Evolutionary conservation across 768 basidiomycete species (phyloP).

Genomic region (Mycena leptocephala): DNA sequence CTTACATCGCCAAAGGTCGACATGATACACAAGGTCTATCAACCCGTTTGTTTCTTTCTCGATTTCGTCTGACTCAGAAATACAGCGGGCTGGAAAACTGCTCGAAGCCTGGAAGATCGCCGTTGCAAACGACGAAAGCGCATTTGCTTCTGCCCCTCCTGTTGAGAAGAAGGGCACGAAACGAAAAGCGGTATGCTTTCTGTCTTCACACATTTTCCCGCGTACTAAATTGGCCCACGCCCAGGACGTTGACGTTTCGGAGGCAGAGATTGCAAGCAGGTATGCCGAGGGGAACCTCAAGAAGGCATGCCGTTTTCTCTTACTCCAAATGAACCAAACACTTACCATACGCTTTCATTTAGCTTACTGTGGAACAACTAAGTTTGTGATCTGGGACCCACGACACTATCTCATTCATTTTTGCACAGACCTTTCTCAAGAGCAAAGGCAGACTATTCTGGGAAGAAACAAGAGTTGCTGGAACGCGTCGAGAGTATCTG

Average conservation of each 20-base stretch:
- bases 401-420: constrained; percentile 1
- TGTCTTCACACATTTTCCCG: constrained; percentile 27
- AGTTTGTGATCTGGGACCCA: constrained; percentile 55
- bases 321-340: not conserved
- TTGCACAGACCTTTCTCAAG: constrained; percentile 65
- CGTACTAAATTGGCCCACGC: not conserved
- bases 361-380: constrained; percentile 89
- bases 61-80: constrained; percentile 24
- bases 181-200: constrained; percentile 76
- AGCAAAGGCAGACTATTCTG: constrained; percentile 74
- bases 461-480: constrained; percentile 82
- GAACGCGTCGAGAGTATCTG: constrained; percentile 79
- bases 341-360: constrained; percentile 32
- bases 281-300: constrained; percentile 71
- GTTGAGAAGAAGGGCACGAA: constrained; percentile 61
- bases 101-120: constrained; percentile 82
- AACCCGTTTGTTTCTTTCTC: not conserved
- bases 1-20: constrained; percentile 84
- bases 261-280: constrained; percentile 81
- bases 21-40: constrained; percentile 82
- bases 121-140: constrained; percentile 72
- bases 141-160: constrained; percentile 61
- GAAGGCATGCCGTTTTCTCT: constrained; percentile 68
- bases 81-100: constrained; percentile 77
- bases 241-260: constrained; percentile 77